These are phyloP conservation scores for Hymenotorrendiella dingleyae DNA, from an alignment of 2,329 filamentous ascomycete species.

Conservation along the genomic window DNA sequence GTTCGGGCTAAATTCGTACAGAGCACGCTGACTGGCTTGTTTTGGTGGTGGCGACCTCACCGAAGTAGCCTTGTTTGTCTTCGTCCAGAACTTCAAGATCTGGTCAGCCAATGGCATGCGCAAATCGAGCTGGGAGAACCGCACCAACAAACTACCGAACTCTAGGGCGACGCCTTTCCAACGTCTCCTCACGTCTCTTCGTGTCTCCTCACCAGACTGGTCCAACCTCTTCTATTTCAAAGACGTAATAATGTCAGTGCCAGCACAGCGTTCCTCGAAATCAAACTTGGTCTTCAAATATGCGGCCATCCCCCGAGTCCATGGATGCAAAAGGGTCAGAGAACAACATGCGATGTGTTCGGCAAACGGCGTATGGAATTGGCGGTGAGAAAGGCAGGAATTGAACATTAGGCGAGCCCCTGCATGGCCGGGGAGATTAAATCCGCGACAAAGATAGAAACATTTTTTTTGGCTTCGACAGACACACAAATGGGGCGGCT, in stretches of 20 bases:
- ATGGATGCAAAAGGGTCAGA: neutral
- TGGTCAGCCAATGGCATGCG: constrained; percentile 13
- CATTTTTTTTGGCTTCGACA: neutral
- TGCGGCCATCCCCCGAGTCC: constrained; percentile 25
- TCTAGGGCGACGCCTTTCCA: constrained; percentile 15
- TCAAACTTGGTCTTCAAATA: constrained; percentile 26
- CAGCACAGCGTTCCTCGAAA: constrained; percentile 22
- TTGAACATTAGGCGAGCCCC: constrained; percentile 17
- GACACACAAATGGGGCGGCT: constrained; percentile 1
- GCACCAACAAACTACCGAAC: constrained; percentile 7
- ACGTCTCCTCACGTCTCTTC: constrained; percentile 22
- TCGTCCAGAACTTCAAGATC: constrained; percentile 2
- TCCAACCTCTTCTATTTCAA: constrained; percentile 21
- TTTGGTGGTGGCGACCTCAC: constrained; percentile 7
- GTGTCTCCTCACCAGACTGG: constrained; percentile 20
- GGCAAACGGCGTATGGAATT: constrained; percentile 17
- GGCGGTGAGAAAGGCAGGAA: constrained; percentile 24
- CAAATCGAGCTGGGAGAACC: constrained; percentile 6
- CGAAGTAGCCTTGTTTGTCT: constrained; percentile 8
- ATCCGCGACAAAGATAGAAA: constrained; percentile 6
- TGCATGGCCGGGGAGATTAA: constrained; percentile 16
- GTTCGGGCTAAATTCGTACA: constrained; percentile 22
- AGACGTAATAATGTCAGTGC: constrained; percentile 15
- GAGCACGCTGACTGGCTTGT: constrained; percentile 17
- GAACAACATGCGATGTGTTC: constrained; percentile 8